Evolutionary conservation across 2,329 filamentous ascomycete species (phyloP), one percentile per base, ranked within the genome.

Genomic region (Zalaria obscura): DNA sequence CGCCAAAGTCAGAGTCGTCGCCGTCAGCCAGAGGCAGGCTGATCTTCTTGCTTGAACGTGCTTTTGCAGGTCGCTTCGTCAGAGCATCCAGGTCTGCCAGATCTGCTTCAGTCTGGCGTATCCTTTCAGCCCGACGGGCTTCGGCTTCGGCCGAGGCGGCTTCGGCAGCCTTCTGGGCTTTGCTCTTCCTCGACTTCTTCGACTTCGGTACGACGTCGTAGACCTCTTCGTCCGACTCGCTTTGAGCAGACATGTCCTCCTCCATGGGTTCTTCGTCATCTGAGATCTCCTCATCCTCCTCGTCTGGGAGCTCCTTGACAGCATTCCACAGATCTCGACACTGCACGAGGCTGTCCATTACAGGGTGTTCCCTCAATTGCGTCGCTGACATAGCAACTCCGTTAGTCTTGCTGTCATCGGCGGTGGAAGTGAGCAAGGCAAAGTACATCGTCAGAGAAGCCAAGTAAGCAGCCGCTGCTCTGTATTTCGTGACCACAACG

Each of bases 381-480:
- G 72, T 68, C 4, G 89, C 83, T 41, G 83, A 73, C 48, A 93
- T 63, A 0, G 84, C 72, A 44, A 77, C 71, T 8, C 64, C 61
- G 5, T 54, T 48, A 0, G 66, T 61, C 5, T 69, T 70, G 31
- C 68, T 63, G 1, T 67, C 65, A 39, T 78, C 70, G 2, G 79
- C 73, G 1, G 85, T 80, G 0, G 86, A 93, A 7, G 86, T 85
- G n/a, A 98, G 66, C 31, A 96, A 74, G 32, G 88, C 84, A 59
- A 98, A 94, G 61, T 98, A 98, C 76, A 94, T 88, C 38, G 83
- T 80, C 50, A 98, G 69, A 1, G 85, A 74, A 35, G 83, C 86
- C 25, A 96, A 69, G 56, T 98, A 96, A 45, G 87, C 84, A 4
- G 84, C 80, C 33, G 93, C 68, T 7, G 88, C 78, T 59, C 85